phyloP scores from a whole-genome alignment of 2,329 filamentous ascomycete genomes.

The Pseudogymnoascus sp. region DNA sequence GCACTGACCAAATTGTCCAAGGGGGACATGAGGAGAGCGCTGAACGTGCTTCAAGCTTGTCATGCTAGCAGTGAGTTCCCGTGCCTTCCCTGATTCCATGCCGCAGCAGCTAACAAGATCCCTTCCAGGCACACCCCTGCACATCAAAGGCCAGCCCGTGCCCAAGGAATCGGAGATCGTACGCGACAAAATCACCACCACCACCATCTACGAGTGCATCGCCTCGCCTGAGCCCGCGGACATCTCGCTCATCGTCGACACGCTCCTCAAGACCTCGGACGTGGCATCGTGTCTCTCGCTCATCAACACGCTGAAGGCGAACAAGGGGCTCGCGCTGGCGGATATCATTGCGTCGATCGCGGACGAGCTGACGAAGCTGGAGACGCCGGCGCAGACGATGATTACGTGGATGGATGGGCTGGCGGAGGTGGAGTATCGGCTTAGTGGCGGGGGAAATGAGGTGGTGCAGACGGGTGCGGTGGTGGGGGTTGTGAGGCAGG shows the following conservation, averaged over 20 bases:
- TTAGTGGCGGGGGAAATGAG: slow-evolving; percentile 83
- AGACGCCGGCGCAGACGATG: slow-evolving; percentile 79
- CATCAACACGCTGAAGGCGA: slow-evolving; percentile 77
- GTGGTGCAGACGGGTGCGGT: slow-evolving; percentile 84
- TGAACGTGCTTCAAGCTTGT: slow-evolving; percentile 95
- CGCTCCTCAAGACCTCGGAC: slow-evolving; percentile 74
- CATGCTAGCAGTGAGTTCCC: slow-evolving; percentile 71
- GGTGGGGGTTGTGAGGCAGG: slow-evolving; percentile 79
- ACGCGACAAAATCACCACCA: slow-evolving; percentile 82
- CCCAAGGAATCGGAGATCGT: slow-evolving; percentile 56
- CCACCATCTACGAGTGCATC: slow-evolving; percentile 93
- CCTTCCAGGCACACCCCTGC: slow-evolving; percentile 57
- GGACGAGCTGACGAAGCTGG: slow-evolving; percentile 73
- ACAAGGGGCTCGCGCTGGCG: slow-evolving; percentile 80
- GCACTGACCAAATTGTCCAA: slow-evolving; percentile 81
- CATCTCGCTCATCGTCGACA: slow-evolving; percentile 74
- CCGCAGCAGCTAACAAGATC: not conserved
- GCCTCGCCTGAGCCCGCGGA: slow-evolving; percentile 88
- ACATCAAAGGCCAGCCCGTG: slow-evolving; percentile 51
- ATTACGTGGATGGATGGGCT: slow-evolving; percentile 87
- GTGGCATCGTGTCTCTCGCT: slow-evolving; percentile 83
- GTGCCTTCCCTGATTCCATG: not conserved
- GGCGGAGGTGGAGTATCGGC: slow-evolving; percentile 84
- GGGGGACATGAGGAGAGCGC: slow-evolving; percentile 88
- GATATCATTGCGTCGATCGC: slow-evolving; percentile 85